phyloP scores from a whole-genome alignment of 371 early-diverging fungal species.

The Rhizopus sp. region DNA sequence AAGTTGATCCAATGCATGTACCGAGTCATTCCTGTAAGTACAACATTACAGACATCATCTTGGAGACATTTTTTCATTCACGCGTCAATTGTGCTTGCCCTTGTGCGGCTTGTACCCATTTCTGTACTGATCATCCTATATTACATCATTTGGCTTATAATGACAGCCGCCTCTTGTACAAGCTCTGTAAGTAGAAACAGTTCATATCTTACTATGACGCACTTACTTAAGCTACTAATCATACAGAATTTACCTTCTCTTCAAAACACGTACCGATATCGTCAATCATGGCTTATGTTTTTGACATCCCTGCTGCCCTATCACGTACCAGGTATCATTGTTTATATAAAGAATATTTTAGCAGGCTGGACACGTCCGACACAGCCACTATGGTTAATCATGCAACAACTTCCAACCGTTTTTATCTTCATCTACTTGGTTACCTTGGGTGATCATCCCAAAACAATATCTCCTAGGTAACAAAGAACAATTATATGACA shows the following conservation, averaged over 20 bases:
- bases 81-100: constrained; percentile 1
- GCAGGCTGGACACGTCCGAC: constrained; percentile 41
- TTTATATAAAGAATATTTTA: constrained; percentile 47
- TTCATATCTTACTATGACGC: not conserved
- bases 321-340: constrained; percentile 44
- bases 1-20: constrained; percentile 3
- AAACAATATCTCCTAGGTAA: too few relatives aligned
- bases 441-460: not conserved
- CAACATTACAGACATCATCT: too few relatives aligned
- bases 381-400: not conserved
- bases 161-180: constrained; percentile 9
- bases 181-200: constrained; percentile 8
- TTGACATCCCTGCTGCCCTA: constrained; percentile 52
- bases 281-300: constrained; percentile 50
- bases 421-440: constrained; percentile 5
- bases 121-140: constrained; percentile 10
- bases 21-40: not conserved
- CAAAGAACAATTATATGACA: too few relatives aligned
- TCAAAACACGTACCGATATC: constrained; percentile 43
- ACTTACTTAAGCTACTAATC: not conserved
- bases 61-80: not conserved
- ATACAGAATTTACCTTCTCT: constrained; percentile 8
- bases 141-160: constrained; percentile 10
- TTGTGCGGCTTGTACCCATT: constrained; percentile 26
- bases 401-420: constrained; percentile 10